Conservation (phyloP, 257 asterid genomes). For the Lycium barbarum region DNA sequence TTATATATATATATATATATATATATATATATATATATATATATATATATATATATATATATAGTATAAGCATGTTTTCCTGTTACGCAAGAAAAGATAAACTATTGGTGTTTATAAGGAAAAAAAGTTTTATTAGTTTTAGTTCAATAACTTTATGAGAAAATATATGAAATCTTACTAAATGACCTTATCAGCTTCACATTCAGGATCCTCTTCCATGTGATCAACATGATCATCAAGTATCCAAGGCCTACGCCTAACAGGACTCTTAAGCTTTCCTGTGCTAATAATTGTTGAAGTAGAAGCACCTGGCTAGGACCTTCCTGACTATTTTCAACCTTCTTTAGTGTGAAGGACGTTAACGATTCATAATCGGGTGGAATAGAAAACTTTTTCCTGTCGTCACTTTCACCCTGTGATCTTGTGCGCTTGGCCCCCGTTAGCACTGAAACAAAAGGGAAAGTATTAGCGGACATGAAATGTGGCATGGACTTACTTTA, state of each 20-base stretch:
- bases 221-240: conserved; percentile 41
- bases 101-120: no score
- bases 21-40: no score
- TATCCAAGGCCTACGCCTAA: conserved; percentile 56
- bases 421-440: conserved; percentile 52
- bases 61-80: no score
- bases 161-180: conserved; percentile 28
- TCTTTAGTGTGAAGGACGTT: conserved; percentile 61
- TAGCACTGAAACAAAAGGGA: conserved; percentile 29
- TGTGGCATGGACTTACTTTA: background rate
- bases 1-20: no score
- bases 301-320: conserved; percentile 32
- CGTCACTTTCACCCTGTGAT: conserved; percentile 26
- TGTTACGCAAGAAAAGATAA: no score
- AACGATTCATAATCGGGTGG: conserved; percentile 89
- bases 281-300: conserved; percentile 42
- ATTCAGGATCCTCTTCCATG: conserved; percentile 41
- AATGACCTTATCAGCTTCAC: conserved; percentile 50
- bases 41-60: no score
- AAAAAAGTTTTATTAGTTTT: no score
- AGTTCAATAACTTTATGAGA: no score
- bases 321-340: conserved; percentile 37
- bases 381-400: conserved; percentile 42
- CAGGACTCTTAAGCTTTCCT: conserved; percentile 48
- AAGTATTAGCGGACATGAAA: background rate